These are phyloP conservation scores for Globisporangium apiculatum DNA, from an alignment of 352 stramenopile genomes.

Conservation along the genomic window DNA sequence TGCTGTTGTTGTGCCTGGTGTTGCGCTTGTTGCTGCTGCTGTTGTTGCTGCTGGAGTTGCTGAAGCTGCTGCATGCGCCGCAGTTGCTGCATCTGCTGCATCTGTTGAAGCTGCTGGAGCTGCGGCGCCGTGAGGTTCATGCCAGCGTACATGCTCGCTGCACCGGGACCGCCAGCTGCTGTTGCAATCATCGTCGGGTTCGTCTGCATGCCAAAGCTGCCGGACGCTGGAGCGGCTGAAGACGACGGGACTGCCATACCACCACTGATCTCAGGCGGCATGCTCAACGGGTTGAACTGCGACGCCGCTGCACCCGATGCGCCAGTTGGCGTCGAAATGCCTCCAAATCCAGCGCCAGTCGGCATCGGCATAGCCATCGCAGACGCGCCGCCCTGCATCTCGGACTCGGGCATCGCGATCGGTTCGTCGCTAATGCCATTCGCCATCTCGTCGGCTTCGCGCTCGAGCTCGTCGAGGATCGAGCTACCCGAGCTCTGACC, in stretches of 20 bases:
- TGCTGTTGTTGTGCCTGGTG: neutral
- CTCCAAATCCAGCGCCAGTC: slow-evolving; percentile 8
- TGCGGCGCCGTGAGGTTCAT: slow-evolving; percentile 75
- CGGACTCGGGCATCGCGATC: slow-evolving; percentile 75
- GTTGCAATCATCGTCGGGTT: slow-evolving; percentile 32
- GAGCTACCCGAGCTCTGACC: slow-evolving; percentile 35
- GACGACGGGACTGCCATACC: slow-evolving; percentile 12
- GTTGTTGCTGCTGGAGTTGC: slow-evolving; percentile 35
- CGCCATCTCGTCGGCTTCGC: slow-evolving; percentile 83
- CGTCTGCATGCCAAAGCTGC: slow-evolving; percentile 30
- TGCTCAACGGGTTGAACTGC: slow-evolving; percentile 56
- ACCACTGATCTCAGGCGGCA: slow-evolving; percentile 63
- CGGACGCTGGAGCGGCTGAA: slow-evolving; percentile 20
- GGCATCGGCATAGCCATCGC: slow-evolving; percentile 9
- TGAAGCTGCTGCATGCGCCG: slow-evolving; percentile 69
- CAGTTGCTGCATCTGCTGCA: slow-evolving; percentile 75
- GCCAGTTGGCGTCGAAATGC: slow-evolving; percentile 23
- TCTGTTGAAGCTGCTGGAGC: slow-evolving; percentile 81
- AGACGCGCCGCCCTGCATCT: slow-evolving; percentile 36
- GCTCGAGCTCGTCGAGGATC: slow-evolving; percentile 83
- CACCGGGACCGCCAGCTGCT: slow-evolving; percentile 20
- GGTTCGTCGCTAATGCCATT: slow-evolving; percentile 76
- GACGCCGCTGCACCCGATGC: slow-evolving; percentile 15
- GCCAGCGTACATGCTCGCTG: slow-evolving; percentile 53
- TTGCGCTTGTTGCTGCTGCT: slow-evolving; percentile 23